A percentile compares a stretch with the other conserved stretches of the same genome.
phyloP scores from a whole-genome alignment of 2,329 filamentous ascomycete genomes.

The Trichoderma aggressivum region DNA sequence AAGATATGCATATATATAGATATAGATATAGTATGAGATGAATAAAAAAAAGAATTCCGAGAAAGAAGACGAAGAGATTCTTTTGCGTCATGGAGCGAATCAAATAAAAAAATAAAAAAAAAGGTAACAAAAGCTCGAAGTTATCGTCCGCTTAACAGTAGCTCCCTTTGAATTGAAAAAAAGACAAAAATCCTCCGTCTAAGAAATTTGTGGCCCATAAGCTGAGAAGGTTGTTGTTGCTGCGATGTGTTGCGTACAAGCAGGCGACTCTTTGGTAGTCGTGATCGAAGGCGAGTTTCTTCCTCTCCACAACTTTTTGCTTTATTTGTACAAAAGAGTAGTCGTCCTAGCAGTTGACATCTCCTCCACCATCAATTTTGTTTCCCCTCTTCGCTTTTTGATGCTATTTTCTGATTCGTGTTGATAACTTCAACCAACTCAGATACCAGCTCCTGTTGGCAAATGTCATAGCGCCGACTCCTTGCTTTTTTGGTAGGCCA shows the following conservation, averaged over 20 bases:
- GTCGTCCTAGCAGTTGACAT: not conserved
- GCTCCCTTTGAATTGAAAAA: conserved; percentile 3
- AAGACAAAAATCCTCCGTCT: conserved; percentile 4
- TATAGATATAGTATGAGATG: not conserved
- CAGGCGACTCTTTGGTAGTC: not conserved
- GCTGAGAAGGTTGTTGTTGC: not conserved
- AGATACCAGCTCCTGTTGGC: conserved; percentile 17
- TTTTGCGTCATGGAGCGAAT: not conserved
- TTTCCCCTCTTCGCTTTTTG: not conserved
- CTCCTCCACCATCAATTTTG: not conserved
- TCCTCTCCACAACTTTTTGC: not conserved
- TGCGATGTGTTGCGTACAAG: not conserved
- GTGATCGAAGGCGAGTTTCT: not conserved
- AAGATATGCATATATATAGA: not conserved
- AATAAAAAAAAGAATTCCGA: not conserved
- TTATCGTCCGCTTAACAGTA: conserved; percentile 1
- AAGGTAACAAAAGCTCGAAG: not conserved
- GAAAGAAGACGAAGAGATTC: not conserved
- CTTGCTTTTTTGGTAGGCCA: not conserved
- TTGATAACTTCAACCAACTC: conserved; percentile 2
- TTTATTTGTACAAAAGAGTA: not conserved
- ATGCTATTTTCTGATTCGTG: not conserved
- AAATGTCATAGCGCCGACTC: not conserved
- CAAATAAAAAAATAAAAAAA: not conserved
- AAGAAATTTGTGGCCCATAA: not conserved